Evolutionary conservation across 768 basidiomycete species (phyloP).

Genomic region (Hygrocybe coccinea): DNA sequence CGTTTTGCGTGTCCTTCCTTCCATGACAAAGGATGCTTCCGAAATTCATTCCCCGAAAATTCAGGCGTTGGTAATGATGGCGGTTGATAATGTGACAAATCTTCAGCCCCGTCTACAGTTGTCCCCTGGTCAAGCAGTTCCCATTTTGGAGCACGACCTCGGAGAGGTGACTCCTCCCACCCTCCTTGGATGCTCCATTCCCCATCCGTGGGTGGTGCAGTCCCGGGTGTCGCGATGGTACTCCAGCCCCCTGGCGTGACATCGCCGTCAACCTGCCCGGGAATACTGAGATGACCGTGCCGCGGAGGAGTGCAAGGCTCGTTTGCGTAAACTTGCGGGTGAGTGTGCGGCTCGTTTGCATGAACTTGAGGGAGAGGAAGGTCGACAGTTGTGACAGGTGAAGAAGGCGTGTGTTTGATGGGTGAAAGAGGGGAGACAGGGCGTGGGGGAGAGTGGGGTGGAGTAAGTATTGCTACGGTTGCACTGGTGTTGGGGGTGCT

Average conservation of each 20-base stretch:
- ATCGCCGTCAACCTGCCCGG: conserved; percentile 21
- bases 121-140: background rate
- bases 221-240: conserved; percentile 71
- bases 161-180: background rate
- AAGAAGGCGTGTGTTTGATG: background rate
- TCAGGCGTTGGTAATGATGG: too few relatives aligned
- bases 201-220: conserved; percentile 16
- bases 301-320: conserved; percentile 22
- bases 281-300: conserved; percentile 14
- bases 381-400: background rate
- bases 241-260: conserved; percentile 63
- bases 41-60: too few relatives aligned
- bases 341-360: conserved; percentile 19
- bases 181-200: background rate
- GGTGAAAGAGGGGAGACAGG: conserved; percentile 4
- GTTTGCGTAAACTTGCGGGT: conserved; percentile 12
- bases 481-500: too few relatives aligned
- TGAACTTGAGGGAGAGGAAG: conserved; percentile 10
- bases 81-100: too few relatives aligned
- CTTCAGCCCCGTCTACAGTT: too few relatives aligned
- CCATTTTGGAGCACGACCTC: background rate
- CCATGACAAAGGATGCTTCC: too few relatives aligned
- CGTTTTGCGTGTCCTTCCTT: too few relatives aligned
- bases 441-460: conserved; percentile 2
- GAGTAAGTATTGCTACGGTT: conserved; percentile 13